Percentiles rank a stretch among this genome's conserved stretches.
Conservation (phyloP, 768 basidiomycete species). For the button mushroom (Agaricus bisporus) region DNA sequence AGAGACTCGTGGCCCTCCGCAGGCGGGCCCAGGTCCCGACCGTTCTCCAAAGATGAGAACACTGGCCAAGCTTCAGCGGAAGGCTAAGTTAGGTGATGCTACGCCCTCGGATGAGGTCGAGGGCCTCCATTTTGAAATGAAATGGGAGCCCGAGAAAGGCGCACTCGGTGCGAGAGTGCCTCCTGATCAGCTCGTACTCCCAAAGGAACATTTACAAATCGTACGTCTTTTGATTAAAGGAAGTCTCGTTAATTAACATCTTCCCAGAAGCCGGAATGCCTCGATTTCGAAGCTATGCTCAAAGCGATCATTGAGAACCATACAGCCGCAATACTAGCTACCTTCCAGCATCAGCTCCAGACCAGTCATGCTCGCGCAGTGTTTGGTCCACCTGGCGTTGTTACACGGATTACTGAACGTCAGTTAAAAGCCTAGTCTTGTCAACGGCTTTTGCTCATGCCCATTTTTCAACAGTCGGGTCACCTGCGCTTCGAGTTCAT, state of each 20-base stretch:
- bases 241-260: background rate
- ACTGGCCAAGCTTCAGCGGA: constrained; percentile 57
- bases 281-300: constrained; percentile 73
- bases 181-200: constrained; percentile 37
- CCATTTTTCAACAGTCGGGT: constrained; percentile 34
- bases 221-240: constrained; percentile 39
- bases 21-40: constrained; percentile 37
- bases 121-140: constrained; percentile 57
- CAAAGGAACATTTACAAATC: constrained; percentile 39
- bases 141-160: constrained; percentile 70
- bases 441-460: background rate
- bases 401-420: constrained; percentile 50
- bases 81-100: constrained; percentile 48
- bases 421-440: constrained; percentile 19
- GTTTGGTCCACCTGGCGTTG: constrained; percentile 58
- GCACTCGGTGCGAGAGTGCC: constrained; percentile 59
- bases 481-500: constrained; percentile 57
- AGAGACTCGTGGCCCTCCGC: constrained; percentile 36
- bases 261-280: constrained; percentile 53
- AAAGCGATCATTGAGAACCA: constrained; percentile 60
- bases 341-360: constrained; percentile 51
- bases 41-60: constrained; percentile 49
- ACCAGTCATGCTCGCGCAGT: constrained; percentile 41
- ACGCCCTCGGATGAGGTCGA: constrained; percentile 75
- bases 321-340: constrained; percentile 51